Percentiles rank a stretch among this genome's conserved stretches.
Conservation (phyloP, 164 flowering plant species). For the Nymphaea thermarum region DNA sequence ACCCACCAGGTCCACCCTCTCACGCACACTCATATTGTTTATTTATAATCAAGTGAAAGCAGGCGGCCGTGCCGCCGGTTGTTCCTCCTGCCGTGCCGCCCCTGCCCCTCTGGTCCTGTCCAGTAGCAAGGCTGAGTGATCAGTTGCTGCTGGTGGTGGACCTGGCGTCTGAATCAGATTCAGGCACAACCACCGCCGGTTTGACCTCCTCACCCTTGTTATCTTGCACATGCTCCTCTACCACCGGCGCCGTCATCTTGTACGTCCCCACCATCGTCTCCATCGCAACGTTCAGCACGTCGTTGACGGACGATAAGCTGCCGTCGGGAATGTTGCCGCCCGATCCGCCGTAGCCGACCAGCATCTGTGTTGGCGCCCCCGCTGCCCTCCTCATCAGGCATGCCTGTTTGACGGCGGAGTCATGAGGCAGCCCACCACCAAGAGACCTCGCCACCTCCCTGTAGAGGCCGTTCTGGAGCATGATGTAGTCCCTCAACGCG, state of each 20-base stretch:
- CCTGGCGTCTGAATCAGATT: background rate
- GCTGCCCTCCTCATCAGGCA: background rate
- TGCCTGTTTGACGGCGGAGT: too few species aligned
- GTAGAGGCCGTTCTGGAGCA: constrained; percentile 1
- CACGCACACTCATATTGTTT: too few species aligned
- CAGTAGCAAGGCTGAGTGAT: too few species aligned
- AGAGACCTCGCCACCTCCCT: background rate
- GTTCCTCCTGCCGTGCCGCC: too few species aligned
- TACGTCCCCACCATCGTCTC: background rate
- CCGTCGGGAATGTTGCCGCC: background rate
- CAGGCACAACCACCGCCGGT: background rate
- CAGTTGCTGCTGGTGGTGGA: background rate
- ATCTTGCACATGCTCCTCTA: background rate
- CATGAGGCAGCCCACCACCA: background rate
- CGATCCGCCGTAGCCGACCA: background rate
- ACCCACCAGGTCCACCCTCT: too few species aligned
- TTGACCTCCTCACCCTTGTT: background rate
- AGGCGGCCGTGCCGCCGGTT: too few species aligned
- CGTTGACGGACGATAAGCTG: background rate
- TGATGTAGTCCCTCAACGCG: constrained; percentile 2
- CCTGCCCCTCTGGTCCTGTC: too few species aligned
- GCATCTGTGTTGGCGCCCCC: background rate
- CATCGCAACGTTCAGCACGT: background rate
- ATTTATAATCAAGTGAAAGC: too few species aligned
- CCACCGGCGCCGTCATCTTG: constrained; percentile 1